These are phyloP conservation scores for Plenodomus tracheiphilus DNA, from an alignment of 2,329 filamentous ascomycete species.

Conservation along the genomic window DNA sequence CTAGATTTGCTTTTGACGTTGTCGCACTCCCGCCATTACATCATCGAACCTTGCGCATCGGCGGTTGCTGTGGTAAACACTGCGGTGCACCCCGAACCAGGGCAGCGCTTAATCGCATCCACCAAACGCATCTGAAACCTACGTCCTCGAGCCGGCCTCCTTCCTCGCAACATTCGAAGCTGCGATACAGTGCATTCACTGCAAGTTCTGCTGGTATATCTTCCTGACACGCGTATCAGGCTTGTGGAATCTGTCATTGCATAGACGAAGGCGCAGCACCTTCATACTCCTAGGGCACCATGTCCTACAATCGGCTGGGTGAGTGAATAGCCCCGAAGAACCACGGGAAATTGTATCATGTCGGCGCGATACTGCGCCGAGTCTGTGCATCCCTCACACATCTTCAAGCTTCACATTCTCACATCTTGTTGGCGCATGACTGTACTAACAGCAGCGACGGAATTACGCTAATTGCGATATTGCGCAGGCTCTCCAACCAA, in stretches of 20 bases:
- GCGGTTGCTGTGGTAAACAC: conserved; percentile 40
- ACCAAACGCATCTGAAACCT: conserved; percentile 39
- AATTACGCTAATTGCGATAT: conserved; percentile 13
- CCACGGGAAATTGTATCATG: background rate
- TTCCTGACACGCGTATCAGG: conserved; percentile 18
- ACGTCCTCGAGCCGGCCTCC: conserved; percentile 17
- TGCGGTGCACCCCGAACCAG: conserved; percentile 11
- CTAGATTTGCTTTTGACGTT: background rate
- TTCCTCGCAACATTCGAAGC: conserved; percentile 12
- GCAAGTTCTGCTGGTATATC: conserved; percentile 7
- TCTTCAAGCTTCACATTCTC: background rate
- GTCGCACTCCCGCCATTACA: conserved; percentile 4
- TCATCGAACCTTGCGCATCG: conserved; percentile 14
- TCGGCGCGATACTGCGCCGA: conserved; percentile 16
- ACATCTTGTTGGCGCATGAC: too few relatives aligned
- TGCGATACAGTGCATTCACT: conserved; percentile 1
- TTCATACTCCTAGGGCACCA: conserved; percentile 15
- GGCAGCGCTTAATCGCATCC: conserved; percentile 19
- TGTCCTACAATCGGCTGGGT: conserved; percentile 46
- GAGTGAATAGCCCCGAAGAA: conserved; percentile 10
- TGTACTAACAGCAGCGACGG: too few relatives aligned
- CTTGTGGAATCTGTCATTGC: conserved; percentile 1
- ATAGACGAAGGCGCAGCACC: conserved; percentile 28
- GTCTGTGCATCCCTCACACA: background rate
- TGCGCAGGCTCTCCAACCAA: conserved; percentile 22